Evolutionary conservation across 768 basidiomycete species (phyloP).

Genomic region (Suillus placidus): DNA sequence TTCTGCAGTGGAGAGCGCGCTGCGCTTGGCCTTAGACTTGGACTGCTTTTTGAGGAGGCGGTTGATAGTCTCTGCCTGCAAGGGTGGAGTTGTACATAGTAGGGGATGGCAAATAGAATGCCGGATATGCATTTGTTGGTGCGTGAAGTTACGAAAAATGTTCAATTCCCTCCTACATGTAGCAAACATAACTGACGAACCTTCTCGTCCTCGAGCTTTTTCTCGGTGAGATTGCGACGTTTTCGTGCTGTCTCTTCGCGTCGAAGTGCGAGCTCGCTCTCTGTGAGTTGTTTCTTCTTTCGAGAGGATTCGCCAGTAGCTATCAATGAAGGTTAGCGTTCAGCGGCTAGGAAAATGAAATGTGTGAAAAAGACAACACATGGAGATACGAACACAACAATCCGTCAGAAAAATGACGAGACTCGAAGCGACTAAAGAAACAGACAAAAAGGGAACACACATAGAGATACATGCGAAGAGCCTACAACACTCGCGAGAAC

Average conservation of each 20-base stretch:
- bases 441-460: conserved; percentile 32
- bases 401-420: neutral
- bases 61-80: conserved; percentile 84
- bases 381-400: neutral
- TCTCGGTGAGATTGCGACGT: conserved; percentile 77
- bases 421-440: neutral
- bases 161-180: neutral
- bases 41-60: conserved; percentile 86
- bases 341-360: neutral
- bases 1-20: conserved; percentile 49
- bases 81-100: neutral
- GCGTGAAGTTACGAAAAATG: neutral
- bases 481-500: conserved; percentile 72
- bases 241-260: conserved; percentile 84
- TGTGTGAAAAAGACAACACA: neutral
- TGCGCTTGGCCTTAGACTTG: conserved; percentile 62
- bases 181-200: conserved; percentile 36
- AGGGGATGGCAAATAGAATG: conserved; percentile 2
- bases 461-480: conserved; percentile 67
- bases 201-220: conserved; percentile 86
- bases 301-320: conserved; percentile 19
- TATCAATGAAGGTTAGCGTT: neutral
- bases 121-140: neutral
- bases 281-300: conserved; percentile 71
- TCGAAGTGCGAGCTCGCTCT: conserved; percentile 70